A percentile compares a stretch with the other conserved stretches of the same genome.
Evolutionary conservation across 495 filamentous ascomycete species (phyloP).

Genomic region (Cercophora newfieldiana): DNA sequence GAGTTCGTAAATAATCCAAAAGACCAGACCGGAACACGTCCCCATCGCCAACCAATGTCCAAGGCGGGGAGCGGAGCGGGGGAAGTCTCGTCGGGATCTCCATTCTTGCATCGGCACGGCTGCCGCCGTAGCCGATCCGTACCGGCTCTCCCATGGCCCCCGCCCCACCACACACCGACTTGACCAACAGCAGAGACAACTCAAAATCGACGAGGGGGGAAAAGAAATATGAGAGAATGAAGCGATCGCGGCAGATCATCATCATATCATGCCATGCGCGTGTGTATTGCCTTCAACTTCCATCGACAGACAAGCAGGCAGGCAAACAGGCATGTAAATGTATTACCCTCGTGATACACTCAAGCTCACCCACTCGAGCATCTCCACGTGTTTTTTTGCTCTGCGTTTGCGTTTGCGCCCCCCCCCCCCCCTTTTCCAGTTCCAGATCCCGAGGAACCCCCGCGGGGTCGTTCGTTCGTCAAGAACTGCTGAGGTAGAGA

Average conservation of each 20-base stretch:
- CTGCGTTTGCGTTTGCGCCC: background rate
- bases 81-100: background rate
- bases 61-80: background rate
- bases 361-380: background rate
- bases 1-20: background rate
- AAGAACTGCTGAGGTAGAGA: background rate
- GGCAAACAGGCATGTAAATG: background rate
- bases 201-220: background rate
- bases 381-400: constrained; percentile 1
- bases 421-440: background rate
- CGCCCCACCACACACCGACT: background rate
- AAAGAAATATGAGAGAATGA: too few relatives aligned
- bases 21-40: background rate
- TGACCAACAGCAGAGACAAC: background rate
- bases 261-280: background rate
- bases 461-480: background rate
- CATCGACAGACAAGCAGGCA: background rate
- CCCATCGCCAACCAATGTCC: background rate
- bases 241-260: background rate
- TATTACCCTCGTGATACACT: background rate
- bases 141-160: background rate
- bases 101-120: constrained; percentile 6
- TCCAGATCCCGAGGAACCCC: too few relatives aligned
- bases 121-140: constrained; percentile 9
- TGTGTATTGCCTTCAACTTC: background rate